These are phyloP conservation scores for Rubia yunnanensis DNA, from an alignment of 257 asterid genomes.

Conservation along the genomic window DNA sequence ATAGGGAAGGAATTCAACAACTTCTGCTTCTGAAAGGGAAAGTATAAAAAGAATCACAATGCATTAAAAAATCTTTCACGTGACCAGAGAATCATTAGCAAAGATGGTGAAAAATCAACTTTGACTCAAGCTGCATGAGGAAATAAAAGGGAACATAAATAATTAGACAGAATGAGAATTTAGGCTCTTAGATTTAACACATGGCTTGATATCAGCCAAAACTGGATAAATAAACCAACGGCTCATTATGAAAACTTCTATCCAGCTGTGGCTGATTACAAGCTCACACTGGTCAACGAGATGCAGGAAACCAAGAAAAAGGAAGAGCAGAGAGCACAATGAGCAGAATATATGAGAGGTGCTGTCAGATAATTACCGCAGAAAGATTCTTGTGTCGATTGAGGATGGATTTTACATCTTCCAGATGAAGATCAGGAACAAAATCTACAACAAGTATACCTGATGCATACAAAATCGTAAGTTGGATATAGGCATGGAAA, in stretches of 20 bases:
- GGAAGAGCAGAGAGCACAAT: background rate
- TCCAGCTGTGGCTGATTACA: background rate
- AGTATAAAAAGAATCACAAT: constrained; percentile 8
- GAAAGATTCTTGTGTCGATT: constrained; percentile 52
- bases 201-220: background rate
- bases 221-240: background rate
- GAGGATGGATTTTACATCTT: constrained; percentile 60
- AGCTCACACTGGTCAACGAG: background rate
- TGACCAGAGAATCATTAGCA: background rate
- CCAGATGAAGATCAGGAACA: constrained; percentile 57
- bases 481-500: constrained; percentile 15
- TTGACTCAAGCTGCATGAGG: background rate
- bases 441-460: constrained; percentile 77
- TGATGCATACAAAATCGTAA: constrained; percentile 27
- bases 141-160: background rate
- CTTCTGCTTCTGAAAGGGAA: constrained; percentile 62
- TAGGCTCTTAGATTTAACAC: background rate
- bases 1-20: constrained; percentile 64
- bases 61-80: background rate
- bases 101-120: background rate
- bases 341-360: background rate
- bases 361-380: constrained; percentile 40
- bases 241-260: background rate
- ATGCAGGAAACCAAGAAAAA: background rate
- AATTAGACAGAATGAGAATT: background rate